These are phyloP conservation scores for Acrocalymma vagum DNA, from an alignment of 2,329 filamentous ascomycete species.

Conservation along the genomic window DNA sequence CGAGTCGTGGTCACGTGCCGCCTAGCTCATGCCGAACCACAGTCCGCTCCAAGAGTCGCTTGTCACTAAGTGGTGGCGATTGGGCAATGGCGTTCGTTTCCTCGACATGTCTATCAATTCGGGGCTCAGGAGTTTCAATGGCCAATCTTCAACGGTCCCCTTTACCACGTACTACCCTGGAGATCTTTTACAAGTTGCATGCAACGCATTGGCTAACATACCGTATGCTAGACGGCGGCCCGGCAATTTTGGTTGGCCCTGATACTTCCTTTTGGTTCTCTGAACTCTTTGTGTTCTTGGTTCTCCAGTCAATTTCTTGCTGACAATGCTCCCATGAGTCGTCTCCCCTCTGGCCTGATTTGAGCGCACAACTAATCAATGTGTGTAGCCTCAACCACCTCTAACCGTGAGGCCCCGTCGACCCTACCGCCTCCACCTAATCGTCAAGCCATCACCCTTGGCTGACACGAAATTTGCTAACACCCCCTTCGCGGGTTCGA, in stretches of 20 bases:
- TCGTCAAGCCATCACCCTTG: slow-evolving; percentile 34
- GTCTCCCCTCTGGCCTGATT: slow-evolving; percentile 32
- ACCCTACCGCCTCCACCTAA: slow-evolving; percentile 32
- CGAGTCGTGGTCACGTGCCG: slow-evolving; percentile 48
- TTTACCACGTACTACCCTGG: slow-evolving; percentile 22
- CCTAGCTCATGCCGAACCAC: slow-evolving; percentile 43
- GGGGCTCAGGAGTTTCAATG: slow-evolving; percentile 27
- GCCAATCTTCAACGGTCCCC: slow-evolving; percentile 25
- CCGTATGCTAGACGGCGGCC: no score
- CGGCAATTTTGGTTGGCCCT: slow-evolving; percentile 28
- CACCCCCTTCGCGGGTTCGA: slow-evolving; percentile 36
- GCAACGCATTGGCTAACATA: slow-evolving; percentile 35
- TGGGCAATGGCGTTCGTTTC: slow-evolving; percentile 33
- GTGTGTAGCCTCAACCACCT: slow-evolving; percentile 42
- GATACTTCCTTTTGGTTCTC: slow-evolving; percentile 19
- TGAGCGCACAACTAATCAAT: slow-evolving; percentile 44
- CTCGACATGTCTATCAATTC: slow-evolving; percentile 30
- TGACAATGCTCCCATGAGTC: slow-evolving; percentile 28
- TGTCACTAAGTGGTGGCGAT: slow-evolving; percentile 33
- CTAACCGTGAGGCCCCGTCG: slow-evolving; percentile 34
- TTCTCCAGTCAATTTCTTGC: slow-evolving; percentile 29
- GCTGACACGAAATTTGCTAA: slow-evolving; percentile 41
- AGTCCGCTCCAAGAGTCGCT: slow-evolving; percentile 35
- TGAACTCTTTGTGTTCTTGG: slow-evolving; percentile 24
- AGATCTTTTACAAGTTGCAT: slow-evolving; percentile 28